Conservation (phyloP, 768 basidiomycete genomes). For the Leucocoprinus birnbaumii region DNA sequence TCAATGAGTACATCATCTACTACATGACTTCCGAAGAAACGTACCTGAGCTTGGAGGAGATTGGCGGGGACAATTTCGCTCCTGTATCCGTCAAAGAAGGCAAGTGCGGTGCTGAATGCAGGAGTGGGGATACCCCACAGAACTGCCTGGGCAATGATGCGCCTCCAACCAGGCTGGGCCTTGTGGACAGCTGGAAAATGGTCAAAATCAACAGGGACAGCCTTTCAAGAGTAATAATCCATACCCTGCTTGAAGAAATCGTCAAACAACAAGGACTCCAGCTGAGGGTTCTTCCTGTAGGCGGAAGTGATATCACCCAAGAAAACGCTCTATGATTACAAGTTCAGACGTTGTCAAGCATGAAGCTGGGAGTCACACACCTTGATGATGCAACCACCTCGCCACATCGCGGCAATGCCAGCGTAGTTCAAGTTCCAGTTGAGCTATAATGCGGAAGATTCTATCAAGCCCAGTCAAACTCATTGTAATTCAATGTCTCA, state of each 20-base stretch:
- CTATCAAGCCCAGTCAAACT: too few species aligned
- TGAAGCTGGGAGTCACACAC: slow-evolving; percentile 26
- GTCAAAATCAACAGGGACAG: slow-evolving; percentile 1
- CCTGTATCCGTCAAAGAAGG: slow-evolving; percentile 99
- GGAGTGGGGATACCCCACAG: slow-evolving; percentile 98
- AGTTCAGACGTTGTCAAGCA: background rate
- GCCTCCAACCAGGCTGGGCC: slow-evolving; percentile 98
- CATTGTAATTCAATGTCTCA: slow-evolving; percentile 24
- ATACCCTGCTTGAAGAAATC: slow-evolving; percentile 95
- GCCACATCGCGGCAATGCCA: slow-evolving; percentile 99
- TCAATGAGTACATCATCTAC: background rate
- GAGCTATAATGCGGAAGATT: slow-evolving; percentile 36
- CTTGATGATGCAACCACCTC: slow-evolving; percentile 99
- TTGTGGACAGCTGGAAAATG: slow-evolving; percentile 74
- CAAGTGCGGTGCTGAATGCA: slow-evolving; percentile 95
- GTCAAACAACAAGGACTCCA: slow-evolving; percentile 93
- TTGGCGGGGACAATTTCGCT: slow-evolving; percentile 94
- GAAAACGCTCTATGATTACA: slow-evolving; percentile 70
- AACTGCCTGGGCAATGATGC: slow-evolving; percentile 91
- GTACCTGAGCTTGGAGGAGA: slow-evolving; percentile 88
- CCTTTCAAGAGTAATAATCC: background rate
- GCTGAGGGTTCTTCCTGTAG: slow-evolving; percentile 76
- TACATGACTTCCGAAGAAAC: slow-evolving; percentile 12
- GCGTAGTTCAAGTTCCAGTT: slow-evolving; percentile 95
- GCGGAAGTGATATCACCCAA: slow-evolving; percentile 89